Base-by-base conservation (phyloP, 2,329 filamentous ascomycete genomes). In the Pestalotiopsis sp. region DNA sequence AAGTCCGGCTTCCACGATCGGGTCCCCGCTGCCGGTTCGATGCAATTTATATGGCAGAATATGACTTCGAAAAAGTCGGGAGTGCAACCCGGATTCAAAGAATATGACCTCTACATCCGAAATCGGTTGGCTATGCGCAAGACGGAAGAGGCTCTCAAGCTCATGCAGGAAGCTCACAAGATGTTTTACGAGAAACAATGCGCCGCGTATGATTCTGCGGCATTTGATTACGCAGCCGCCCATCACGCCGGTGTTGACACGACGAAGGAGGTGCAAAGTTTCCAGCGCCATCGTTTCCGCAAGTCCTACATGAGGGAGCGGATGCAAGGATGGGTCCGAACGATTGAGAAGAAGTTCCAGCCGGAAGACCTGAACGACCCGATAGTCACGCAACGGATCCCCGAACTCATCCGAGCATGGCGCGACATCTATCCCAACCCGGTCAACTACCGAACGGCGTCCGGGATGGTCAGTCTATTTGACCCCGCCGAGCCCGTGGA, bases 51-150 rank as follows among this genome's bases (percentile, higher is more conserved):
- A 23, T 92, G 87, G 83, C 69, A 86, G 0, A 84, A 83, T 23
- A 91, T 93, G 87, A 88, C 81, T 0, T 81, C 83, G 3, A 76
- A 80, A n/a, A 88, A 88, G 0, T 88, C 90, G 79, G 83, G 85
- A 67, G 76, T 91, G 62, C 72, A 80, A 7, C 90, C 91, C 0
- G 86, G 82, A 0, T 84, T 92, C 69, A 79, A 84, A 14, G 86
- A 91, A 0, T 81, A 86, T 69, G 78, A 80, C 70, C 77, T 87
- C 45, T 86, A 89, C 70, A 84, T 85, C 65, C 81, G 86, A 12
- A 85, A 83, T 11, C 67, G 75, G 45, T 45, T 77, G 45, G 64
- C 52, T 11, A 72, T 69, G 17, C 23, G 68, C 36, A 56, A 41
- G 6, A 36, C 71, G 11, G 36, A 59, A 27, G 64, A 67, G 6